These are phyloP conservation scores for Aureobasidium pullulans DNA, from an alignment of 2,329 filamentous ascomycete genomes.

Conservation along the genomic window DNA sequence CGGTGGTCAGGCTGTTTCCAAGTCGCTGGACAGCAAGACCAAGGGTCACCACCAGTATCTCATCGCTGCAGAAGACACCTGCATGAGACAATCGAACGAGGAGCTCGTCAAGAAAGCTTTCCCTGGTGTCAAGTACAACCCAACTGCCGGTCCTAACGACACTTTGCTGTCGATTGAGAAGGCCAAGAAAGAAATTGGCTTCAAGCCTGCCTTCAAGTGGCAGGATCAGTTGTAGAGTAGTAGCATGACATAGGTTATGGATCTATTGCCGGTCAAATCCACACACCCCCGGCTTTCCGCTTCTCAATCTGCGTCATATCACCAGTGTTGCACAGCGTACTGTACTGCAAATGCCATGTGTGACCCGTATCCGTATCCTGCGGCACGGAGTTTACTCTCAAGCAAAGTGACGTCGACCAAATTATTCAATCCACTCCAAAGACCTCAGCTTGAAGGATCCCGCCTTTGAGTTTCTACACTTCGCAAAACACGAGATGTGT, in stretches of 20 bases:
- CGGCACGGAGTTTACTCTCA: too few relatives aligned
- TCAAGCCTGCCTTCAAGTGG: constrained; percentile 20
- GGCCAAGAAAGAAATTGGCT: constrained; percentile 21
- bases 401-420: too few relatives aligned
- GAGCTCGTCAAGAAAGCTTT: constrained; percentile 20
- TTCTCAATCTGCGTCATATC: too few relatives aligned
- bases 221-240: constrained; percentile 17
- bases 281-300: too few relatives aligned
- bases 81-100: constrained; percentile 20
- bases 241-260: neutral
- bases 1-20: constrained; percentile 18
- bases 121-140: constrained; percentile 19
- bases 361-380: too few relatives aligned
- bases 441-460: too few relatives aligned
- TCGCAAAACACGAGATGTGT: too few relatives aligned
- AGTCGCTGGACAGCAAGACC: constrained; percentile 17
- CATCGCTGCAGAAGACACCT: constrained; percentile 20
- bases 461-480: too few relatives aligned
- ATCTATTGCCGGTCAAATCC: neutral
- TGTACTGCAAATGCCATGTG: too few relatives aligned
- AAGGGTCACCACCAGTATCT: constrained; percentile 20
- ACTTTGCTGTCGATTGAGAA: constrained; percentile 20
- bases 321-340: too few relatives aligned
- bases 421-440: too few relatives aligned
- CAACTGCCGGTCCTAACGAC: constrained; percentile 17